A percentile compares a stretch with the other conserved stretches of the same genome.
These are phyloP conservation scores for Lactarius akahatsu DNA, from an alignment of 768 basidiomycete species.

Conservation along the genomic window DNA sequence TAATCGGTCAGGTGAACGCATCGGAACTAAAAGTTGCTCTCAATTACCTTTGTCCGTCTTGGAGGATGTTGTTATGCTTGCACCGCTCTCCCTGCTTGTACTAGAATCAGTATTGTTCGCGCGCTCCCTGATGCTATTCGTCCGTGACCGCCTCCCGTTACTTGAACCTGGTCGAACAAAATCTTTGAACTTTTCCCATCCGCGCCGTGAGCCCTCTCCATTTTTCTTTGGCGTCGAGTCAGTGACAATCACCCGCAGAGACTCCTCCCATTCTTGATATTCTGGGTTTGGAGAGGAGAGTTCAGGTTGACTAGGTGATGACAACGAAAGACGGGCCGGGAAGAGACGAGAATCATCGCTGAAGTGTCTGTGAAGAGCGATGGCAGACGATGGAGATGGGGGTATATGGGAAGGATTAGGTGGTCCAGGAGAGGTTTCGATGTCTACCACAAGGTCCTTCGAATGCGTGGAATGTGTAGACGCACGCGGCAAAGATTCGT, in stretches of 20 bases:
- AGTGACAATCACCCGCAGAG: slow-evolving; percentile 29
- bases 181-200: slow-evolving; percentile 74
- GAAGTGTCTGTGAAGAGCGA: slow-evolving; percentile 42
- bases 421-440: slow-evolving; percentile 57
- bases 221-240: slow-evolving; percentile 51
- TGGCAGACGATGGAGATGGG: slow-evolving; percentile 50
- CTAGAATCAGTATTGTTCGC: slow-evolving; percentile 59
- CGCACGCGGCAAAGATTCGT: slow-evolving; percentile 47
- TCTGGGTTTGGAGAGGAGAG: slow-evolving; percentile 50
- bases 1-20: neutral
- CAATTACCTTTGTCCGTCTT: slow-evolving; percentile 27
- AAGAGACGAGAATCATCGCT: slow-evolving; percentile 57
- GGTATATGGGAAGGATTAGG: slow-evolving; percentile 43
- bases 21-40: neutral
- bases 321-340: slow-evolving; percentile 60
- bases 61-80: slow-evolving; percentile 25
- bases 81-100: slow-evolving; percentile 32
- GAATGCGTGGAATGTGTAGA: slow-evolving; percentile 61
- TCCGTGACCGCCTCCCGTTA: slow-evolving; percentile 72
- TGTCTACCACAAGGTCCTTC: slow-evolving; percentile 62
- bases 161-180: slow-evolving; percentile 66
- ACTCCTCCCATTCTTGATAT: slow-evolving; percentile 35
- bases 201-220: slow-evolving; percentile 53
- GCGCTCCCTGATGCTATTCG: slow-evolving; percentile 69
- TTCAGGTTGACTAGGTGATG: slow-evolving; percentile 59